Evolutionary conservation across 2,329 filamentous ascomycete genomes (phyloP), one percentile per base, ranked within the genome.

Genomic region (Acrocalymma vagum): DNA sequence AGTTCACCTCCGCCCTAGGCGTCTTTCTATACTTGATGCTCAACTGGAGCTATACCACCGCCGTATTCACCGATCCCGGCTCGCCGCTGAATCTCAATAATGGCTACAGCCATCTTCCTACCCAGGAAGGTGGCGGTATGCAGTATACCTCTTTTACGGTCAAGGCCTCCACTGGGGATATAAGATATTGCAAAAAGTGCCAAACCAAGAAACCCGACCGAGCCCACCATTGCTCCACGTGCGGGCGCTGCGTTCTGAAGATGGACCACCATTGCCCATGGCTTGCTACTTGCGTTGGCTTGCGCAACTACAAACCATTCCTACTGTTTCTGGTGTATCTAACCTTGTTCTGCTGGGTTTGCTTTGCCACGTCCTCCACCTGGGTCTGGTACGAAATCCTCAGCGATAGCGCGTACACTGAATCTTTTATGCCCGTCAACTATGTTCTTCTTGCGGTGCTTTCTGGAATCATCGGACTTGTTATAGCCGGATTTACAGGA

Each of bases 211-310:
- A 99, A 75, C 94, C 94, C 27, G 94, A 99, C 73, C 89, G 94
- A 47, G 85, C 93, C 21, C 94, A 99, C 71, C 94, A 99, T 76
- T 99, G 94, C 79, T 95, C 90, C 9, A 95, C 91, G 4, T 99
- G 94, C 73, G 84, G 87, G 55, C 87, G 88, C 62, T 99, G 94
- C 69, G 92, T 99, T 17, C 79, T 99, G 69, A 99, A 99, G 78
- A 99, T 99, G 94, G 94, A 99, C 67, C 94, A 99, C 70, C 94
- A 99, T 74, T 99, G 94, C 69, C 94, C 94, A 11, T 99, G 94
- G 94, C 80, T 99, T 33, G 93, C 94, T 18, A 96, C 90, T 4
- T 99, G 94, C 70, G 88, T 99, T 45, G 94, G 94, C 14, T 77
- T 99, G 51, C 84, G 84, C 63, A 99, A 99, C 72, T 95, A 96